Percentiles rank a stretch among this genome's conserved stretches.
Evolutionary conservation across 2,329 filamentous ascomycete genomes (phyloP).

Genomic region (Cladosporium sp.): DNA sequence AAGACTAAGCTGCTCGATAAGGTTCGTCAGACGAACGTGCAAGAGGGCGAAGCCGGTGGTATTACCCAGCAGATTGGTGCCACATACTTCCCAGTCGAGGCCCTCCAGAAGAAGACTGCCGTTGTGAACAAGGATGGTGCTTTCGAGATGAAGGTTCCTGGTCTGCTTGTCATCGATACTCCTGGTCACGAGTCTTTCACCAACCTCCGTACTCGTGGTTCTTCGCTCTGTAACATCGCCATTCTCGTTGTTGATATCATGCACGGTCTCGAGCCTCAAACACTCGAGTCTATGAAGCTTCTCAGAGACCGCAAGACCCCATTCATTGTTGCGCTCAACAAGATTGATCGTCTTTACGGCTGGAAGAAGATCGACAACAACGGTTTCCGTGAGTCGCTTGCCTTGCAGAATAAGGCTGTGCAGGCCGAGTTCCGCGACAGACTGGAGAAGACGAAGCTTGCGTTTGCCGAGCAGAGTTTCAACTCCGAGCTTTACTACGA

Average conservation of each 20-base stretch:
- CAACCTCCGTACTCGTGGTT: slow-evolving; percentile 92
- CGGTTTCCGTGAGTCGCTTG: slow-evolving; percentile 89
- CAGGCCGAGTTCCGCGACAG: slow-evolving; percentile 92
- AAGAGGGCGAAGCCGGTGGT: slow-evolving; percentile 98
- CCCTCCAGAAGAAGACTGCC: slow-evolving; percentile 83
- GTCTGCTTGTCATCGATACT: slow-evolving; percentile 94
- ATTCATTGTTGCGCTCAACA: slow-evolving; percentile 98
- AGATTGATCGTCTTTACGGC: slow-evolving; percentile 97
- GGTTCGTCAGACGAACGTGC: slow-evolving; percentile 96
- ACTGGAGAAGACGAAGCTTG: slow-evolving; percentile 84
- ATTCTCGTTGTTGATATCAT: slow-evolving; percentile 99
- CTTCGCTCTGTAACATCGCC: slow-evolving; percentile 97
- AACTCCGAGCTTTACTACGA: slow-evolving; percentile 96
- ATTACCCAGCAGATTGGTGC: slow-evolving; percentile 99
- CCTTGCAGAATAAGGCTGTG: slow-evolving; percentile 84
- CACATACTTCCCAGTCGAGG: slow-evolving; percentile 96
- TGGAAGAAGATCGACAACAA: slow-evolving; percentile 99
- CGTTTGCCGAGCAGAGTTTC: slow-evolving; percentile 94
- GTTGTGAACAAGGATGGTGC: slow-evolving; percentile 87
- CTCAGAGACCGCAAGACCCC: slow-evolving; percentile 91
- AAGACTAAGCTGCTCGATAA: slow-evolving; percentile 99
- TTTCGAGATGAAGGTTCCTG: slow-evolving; percentile 97
- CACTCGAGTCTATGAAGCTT: slow-evolving; percentile 92
- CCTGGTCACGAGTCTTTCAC: slow-evolving; percentile 99
- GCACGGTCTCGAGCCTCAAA: slow-evolving; percentile 97